A percentile compares a stretch with the other conserved stretches of the same genome.
Evolutionary conservation across 1,284 basidiomycete species (phyloP).

Genomic region (Ustilago sp.): DNA sequence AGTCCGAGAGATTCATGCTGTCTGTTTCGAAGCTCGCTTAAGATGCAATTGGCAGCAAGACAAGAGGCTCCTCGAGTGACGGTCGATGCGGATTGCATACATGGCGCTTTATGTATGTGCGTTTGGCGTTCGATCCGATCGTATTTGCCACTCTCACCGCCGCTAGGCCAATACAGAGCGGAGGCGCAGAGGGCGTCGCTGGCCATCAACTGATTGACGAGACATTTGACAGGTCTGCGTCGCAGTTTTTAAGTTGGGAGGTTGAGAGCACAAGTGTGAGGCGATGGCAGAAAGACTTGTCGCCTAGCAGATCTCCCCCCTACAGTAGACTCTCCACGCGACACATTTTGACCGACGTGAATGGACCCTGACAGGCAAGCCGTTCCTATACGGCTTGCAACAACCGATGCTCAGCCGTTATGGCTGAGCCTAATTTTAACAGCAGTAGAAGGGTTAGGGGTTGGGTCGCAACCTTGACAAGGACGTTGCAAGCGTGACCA

Average conservation of each 20-base stretch:
- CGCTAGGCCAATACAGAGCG: not conserved
- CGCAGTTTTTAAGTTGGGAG: not conserved
- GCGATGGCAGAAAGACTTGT: not conserved
- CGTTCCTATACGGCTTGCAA: not conserved
- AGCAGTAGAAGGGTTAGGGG: not conserved
- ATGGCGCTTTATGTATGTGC: not conserved
- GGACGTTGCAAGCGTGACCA: not conserved
- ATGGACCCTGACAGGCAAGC: constrained; percentile 3
- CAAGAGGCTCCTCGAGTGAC: not conserved
- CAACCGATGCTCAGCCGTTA: not conserved
- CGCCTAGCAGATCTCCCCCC: not conserved
- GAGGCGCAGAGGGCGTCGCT: not conserved
- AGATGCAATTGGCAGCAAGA: not conserved
- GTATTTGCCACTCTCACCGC: not conserved
- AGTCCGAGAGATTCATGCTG: constrained; percentile 1
- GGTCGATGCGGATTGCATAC: not conserved
- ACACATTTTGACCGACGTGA: not conserved
- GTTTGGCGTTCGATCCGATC: not conserved
- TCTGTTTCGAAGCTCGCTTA: not conserved
- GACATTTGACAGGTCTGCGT: constrained; percentile 1
- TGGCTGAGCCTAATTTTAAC: not conserved
- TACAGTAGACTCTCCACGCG: not conserved
- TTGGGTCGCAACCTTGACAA: not conserved
- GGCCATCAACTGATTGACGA: not conserved
- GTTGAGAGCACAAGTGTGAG: not conserved